Conservation (phyloP, 768 basidiomycete genomes). For the Dioszegia aurantiaca region DNA sequence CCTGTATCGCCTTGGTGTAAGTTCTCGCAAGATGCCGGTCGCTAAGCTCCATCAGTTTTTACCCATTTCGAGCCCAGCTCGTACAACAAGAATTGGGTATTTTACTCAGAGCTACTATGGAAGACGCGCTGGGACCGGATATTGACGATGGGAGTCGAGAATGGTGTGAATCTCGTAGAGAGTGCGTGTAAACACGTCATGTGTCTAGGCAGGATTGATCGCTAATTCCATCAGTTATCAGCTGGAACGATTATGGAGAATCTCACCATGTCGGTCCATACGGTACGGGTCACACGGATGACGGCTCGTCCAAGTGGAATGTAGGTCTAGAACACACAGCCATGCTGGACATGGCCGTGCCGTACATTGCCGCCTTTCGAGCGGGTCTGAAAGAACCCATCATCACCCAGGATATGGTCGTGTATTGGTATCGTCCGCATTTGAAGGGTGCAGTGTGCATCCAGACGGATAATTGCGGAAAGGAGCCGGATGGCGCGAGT, state of each 20-base stretch:
- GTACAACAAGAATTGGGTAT: constrained; percentile 52
- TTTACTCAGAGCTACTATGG: constrained; percentile 48
- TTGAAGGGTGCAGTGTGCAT: constrained; percentile 47
- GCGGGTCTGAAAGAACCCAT: constrained; percentile 31
- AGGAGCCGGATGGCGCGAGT: constrained; percentile 46
- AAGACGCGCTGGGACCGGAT: constrained; percentile 50
- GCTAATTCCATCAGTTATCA: no score
- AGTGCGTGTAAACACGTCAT: constrained; percentile 9
- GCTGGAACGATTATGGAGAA: constrained; percentile 49
- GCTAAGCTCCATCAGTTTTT: constrained; percentile 25
- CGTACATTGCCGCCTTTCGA: constrained; percentile 52
- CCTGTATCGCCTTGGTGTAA: constrained; percentile 42
- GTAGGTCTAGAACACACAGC: constrained; percentile 48
- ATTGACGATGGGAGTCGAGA: constrained; percentile 28
- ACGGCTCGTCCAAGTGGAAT: constrained; percentile 47
- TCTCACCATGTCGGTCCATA: constrained; percentile 50
- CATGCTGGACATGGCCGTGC: constrained; percentile 47
- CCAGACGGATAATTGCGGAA: constrained; percentile 44
- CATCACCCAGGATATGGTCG: constrained; percentile 43
- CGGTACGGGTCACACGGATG: constrained; percentile 45
- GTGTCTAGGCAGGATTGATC: neutral
- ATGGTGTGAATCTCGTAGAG: constrained; percentile 48
- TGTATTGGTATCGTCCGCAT: constrained; percentile 51
- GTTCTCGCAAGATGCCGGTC: no score
- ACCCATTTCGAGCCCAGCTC: constrained; percentile 48